phyloP scores from a whole-genome alignment of 306 rosid species.

The Quercus mongolica region DNA sequence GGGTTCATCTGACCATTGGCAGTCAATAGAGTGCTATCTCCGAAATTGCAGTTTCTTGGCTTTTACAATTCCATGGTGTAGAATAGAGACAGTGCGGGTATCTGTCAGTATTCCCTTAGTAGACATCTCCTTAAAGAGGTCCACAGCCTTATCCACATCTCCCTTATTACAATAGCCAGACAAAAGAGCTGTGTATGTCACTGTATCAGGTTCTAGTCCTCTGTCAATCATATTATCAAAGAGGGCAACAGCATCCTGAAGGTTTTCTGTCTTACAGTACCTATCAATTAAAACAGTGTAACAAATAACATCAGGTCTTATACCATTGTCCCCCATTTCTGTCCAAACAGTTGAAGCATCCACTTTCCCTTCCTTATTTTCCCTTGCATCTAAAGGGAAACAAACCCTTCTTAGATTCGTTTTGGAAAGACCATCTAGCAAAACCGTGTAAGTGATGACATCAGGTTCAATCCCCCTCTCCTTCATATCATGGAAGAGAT shows the following conservation, averaged over 20 bases:
- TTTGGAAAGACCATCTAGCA: conserved; percentile 57
- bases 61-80: conserved; percentile 49
- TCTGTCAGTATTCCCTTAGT: conserved; percentile 48
- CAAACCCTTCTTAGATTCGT: conserved; percentile 13
- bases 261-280: conserved; percentile 43
- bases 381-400: conserved; percentile 5
- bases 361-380: background rate
- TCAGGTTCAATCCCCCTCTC: conserved; percentile 66
- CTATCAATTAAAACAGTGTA: conserved; percentile 75
- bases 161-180: conserved; percentile 43
- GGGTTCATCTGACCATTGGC: conserved; percentile 10
- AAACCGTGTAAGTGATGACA: conserved; percentile 64
- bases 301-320: conserved; percentile 57
- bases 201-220: conserved; percentile 68
- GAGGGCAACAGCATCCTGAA: conserved; percentile 49
- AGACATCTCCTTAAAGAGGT: conserved; percentile 50
- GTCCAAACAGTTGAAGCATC: conserved; percentile 41
- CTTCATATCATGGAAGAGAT: conserved; percentile 67
- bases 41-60: conserved; percentile 47
- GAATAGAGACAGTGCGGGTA: conserved; percentile 17
- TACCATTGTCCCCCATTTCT: conserved; percentile 57
- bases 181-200: conserved; percentile 64
- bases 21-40: conserved; percentile 13
- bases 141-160: conserved; percentile 34
- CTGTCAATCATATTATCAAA: conserved; percentile 50